Evolutionary conservation across 495 filamentous ascomycete genomes (phyloP), one percentile per base, ranked within the genome.

Genomic region (Aspergillus sclerotioniger): DNA sequence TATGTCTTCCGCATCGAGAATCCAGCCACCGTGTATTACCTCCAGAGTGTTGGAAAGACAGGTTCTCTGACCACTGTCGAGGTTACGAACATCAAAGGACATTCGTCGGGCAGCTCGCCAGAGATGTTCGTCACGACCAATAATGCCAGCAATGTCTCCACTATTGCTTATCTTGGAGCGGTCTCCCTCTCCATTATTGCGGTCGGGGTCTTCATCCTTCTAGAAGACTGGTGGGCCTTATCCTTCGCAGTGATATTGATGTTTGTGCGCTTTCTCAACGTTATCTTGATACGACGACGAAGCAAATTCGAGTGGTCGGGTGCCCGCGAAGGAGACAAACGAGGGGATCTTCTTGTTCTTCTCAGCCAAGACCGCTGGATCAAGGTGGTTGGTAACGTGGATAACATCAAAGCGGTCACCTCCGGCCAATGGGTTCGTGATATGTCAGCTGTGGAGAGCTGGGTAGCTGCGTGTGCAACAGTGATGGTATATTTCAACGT

Each of bases 331-430:
- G 68, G 66, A 0, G 71, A 67, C 3, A 67, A 67, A 7, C 9
- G 60, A 5, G 77, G 72, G 0, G 72, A 79, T 49, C 56, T 80
- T 2, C 58, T 80, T 12, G 58, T 78, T 12, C 54, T 56, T n/a
- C 44, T 56, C 12, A 56, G 54, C 21, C 43, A 48, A 19, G 54
- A 37, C 43, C 65, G 77, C 0, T 80, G 73, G 63, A 71, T 86
- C 3, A 68, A 76, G 3, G 69, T 88, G 49, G 72, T 71, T 32
- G 85, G 85, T 17, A 51, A 60, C 21, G 73, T 81, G 2, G 73
- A 79, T 43, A 83, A 85, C 57, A 71, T 87, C 8, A 81, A 83
- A 54, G 80, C 82, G 35, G 76, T 87, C 53, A 87, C 82, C 3
- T 71, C 76, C 2, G 75, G 77, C 1, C 65, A 74, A 31, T 87